Conservation (phyloP, 2,329 filamentous ascomycete species). For the Sphaerulina vaccinii region DNA sequence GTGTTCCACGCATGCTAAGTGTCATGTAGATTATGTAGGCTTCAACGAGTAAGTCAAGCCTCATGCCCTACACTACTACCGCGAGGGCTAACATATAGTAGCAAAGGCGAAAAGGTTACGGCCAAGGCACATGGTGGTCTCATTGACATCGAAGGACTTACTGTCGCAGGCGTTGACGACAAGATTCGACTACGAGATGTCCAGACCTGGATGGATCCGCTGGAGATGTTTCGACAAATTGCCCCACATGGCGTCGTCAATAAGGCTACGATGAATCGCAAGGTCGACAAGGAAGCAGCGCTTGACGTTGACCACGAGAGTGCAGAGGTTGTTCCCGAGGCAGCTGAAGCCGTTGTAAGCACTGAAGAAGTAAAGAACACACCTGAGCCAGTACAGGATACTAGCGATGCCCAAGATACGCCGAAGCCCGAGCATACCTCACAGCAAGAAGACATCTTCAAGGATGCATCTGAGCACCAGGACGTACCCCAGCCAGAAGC, state of each 20-base stretch:
- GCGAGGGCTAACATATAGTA: constrained; percentile 37
- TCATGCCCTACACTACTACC: constrained; percentile 1
- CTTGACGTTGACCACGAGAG: constrained; percentile 22
- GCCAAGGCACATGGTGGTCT: constrained; percentile 60
- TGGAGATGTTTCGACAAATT: constrained; percentile 68
- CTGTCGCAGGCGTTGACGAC: constrained; percentile 61
- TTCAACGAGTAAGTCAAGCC: constrained; percentile 56
- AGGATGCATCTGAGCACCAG: neutral
- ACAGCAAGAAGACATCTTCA: too few species aligned
- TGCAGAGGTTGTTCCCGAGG: constrained; percentile 18
- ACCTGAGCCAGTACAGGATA: too few species aligned
- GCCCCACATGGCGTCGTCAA: constrained; percentile 50
- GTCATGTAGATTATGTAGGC: constrained; percentile 60
- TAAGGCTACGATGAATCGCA: constrained; percentile 43
- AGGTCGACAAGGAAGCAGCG: constrained; percentile 32
- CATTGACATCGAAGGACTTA: constrained; percentile 65
- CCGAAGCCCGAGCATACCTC: too few species aligned
- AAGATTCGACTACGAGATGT: constrained; percentile 58
- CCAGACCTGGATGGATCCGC: constrained; percentile 65
- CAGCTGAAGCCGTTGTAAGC: neutral
- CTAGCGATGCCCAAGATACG: too few species aligned
- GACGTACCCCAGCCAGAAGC: neutral
- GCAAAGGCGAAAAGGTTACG: constrained; percentile 62
- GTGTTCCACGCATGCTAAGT: neutral
- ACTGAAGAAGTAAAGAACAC: neutral